Evolutionary conservation across 2,329 filamentous ascomycete genomes (phyloP).

Genomic region (Sporothrix pseudoabietina): DNA sequence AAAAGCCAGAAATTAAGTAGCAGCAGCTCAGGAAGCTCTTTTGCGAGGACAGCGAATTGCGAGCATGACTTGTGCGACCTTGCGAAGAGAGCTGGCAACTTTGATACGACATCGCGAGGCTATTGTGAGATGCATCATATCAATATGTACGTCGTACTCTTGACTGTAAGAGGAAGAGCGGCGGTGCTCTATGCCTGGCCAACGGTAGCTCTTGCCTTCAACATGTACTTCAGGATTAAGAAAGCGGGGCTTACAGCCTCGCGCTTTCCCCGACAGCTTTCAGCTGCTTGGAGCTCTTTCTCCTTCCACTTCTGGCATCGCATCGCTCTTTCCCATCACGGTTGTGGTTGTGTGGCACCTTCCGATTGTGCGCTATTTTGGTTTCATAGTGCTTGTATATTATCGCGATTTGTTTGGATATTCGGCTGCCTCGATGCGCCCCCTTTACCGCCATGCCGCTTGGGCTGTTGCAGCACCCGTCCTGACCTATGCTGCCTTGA

Average conservation of each 20-base stretch:
- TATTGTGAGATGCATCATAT: not conserved
- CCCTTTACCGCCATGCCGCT: constrained; percentile 45
- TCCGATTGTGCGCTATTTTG: not conserved
- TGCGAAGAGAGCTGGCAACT: not conserved
- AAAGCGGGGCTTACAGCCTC: constrained; percentile 21
- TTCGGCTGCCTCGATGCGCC: constrained; percentile 28
- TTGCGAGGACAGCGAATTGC: not conserved
- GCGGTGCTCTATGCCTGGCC: not conserved
- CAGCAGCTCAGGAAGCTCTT: not conserved
- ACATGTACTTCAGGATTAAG: not conserved
- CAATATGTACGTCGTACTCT: not conserved
- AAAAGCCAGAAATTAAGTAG: too few species aligned
- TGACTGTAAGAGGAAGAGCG: not conserved
- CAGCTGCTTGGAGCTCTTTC: not conserved
- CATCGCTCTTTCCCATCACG: constrained; percentile 8
- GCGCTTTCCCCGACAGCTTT: not conserved
- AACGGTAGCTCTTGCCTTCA: not conserved
- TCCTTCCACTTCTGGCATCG: not conserved
- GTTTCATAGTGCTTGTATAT: constrained; percentile 11
- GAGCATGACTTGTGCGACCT: not conserved
- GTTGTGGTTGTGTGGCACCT: not conserved
- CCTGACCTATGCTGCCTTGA: constrained; percentile 20
- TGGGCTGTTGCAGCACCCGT: constrained; percentile 52
- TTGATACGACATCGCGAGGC: not conserved
- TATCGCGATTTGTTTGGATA: constrained; percentile 20